Conservation (phyloP, 257 asterid species). For the Solanum megistacrolobum region DNA sequence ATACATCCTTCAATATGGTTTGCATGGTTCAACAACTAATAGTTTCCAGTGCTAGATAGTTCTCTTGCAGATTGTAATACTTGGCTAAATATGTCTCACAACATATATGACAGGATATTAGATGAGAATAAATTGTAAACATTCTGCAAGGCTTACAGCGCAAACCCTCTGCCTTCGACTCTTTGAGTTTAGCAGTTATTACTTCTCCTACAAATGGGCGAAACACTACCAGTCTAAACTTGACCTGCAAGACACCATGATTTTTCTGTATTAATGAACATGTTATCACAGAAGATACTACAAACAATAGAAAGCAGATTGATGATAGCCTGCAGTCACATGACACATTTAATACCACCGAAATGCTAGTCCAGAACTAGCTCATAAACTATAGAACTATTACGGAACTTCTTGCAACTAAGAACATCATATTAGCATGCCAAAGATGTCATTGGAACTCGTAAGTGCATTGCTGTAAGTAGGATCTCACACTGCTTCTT, state of each 20-base stretch:
- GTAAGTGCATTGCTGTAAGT: not conserved
- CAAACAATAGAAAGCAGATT: not conserved
- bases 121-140: not conserved
- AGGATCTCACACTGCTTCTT: not conserved
- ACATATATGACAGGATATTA: not conserved
- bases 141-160: slow-evolving; percentile 35
- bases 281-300: not conserved
- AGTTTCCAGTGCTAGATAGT: not conserved
- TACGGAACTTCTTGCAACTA: not conserved
- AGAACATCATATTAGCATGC: not conserved
- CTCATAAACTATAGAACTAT: not conserved
- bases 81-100: not conserved
- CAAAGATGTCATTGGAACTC: not conserved
- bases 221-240: slow-evolving; percentile 70
- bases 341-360: not conserved
- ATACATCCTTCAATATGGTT: not conserved
- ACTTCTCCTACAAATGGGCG: slow-evolving; percentile 87
- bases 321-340: not conserved
- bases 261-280: not conserved
- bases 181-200: slow-evolving; percentile 58
- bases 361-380: not conserved
- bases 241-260: slow-evolving; percentile 44
- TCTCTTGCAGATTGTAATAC: not conserved
- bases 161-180: slow-evolving; percentile 56
- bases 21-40: not conserved